A percentile compares a stretch with the other conserved stretches of the same genome.
These are phyloP conservation scores for Simmondsia chinensis DNA, from an alignment of 148 eudicot genomes.

Conservation along the genomic window DNA sequence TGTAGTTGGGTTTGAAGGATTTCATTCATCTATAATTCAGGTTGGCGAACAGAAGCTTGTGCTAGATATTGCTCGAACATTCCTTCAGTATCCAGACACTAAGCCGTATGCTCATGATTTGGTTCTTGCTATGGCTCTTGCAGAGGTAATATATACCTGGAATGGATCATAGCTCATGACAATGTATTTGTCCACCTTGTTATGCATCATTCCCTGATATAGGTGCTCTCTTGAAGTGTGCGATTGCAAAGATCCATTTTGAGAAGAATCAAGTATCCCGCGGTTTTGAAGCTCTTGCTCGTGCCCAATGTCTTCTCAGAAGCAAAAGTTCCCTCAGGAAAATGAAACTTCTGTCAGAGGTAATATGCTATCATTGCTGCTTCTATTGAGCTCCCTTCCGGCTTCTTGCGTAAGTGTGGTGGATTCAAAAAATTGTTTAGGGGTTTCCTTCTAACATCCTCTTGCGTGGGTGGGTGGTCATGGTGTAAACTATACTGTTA, in stretches of 20 bases:
- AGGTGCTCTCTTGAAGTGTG: conserved; percentile 97
- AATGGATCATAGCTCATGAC: conserved; percentile 17
- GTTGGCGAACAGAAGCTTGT: conserved; percentile 96
- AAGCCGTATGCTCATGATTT: conserved; percentile 74
- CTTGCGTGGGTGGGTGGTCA: too few relatives aligned
- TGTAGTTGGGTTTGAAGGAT: background rate
- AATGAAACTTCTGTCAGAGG: conserved; percentile 74
- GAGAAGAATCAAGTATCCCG: conserved; percentile 76
- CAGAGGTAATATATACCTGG: conserved; percentile 66
- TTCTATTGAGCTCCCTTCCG: background rate
- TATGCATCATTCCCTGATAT: conserved; percentile 69
- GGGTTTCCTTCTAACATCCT: too few relatives aligned
- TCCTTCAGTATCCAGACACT: conserved; percentile 62
- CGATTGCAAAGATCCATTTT: conserved; percentile 76
- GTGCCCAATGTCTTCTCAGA: conserved; percentile 86
- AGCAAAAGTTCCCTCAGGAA: conserved; percentile 67
- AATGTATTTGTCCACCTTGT: conserved; percentile 31
- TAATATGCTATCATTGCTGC: conserved; percentile 15
- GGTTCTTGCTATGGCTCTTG: conserved; percentile 92
- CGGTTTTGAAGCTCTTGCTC: conserved; percentile 99
- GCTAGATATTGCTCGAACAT: conserved; percentile 78
- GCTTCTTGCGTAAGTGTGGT: too few relatives aligned
- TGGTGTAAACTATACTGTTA: too few relatives aligned
- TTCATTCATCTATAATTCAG: conserved; percentile 23
- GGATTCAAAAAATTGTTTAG: too few relatives aligned